Evolutionary conservation across 2,329 filamentous ascomycete species (phyloP), one percentile per base, ranked within the genome.

Genomic region (Neonectria hederae): DNA sequence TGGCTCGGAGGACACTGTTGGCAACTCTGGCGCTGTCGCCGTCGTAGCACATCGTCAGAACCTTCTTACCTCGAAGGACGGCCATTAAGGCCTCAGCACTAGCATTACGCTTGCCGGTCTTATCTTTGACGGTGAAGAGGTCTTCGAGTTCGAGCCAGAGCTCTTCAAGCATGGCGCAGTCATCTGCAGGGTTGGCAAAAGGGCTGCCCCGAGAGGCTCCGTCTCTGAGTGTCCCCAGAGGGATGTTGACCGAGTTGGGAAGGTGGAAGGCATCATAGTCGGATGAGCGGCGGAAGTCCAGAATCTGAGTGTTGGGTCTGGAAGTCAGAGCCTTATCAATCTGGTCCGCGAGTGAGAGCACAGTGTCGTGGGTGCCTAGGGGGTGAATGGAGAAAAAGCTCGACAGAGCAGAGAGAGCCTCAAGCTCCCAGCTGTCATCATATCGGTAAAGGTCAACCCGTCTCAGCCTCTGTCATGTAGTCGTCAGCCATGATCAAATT

Each of bases 11-110:
- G 4, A 87, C 80, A 59, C 84, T 86, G 24, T 83, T 83, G n/a
- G 84, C 85, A 11, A 87, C 81, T 4, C 85, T 77, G 6, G 85
- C 79, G 19, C 83, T 84, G 56, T 87, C 84, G 3, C 86, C 86
- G 54, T 85, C 77, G 57, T 87, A 86, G 68, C 84, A 87, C 11
- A 86, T 69, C 11, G 85, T 75, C 21, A 87, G 68, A 10, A 85
- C 76, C 26, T 77, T 79, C 54, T 79, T 79, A 7, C 73, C 76
- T 21, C 71, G 68, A 10, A 82, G 69, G 2, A 76, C 68, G 2
- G 69, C 67, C 61, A 76, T 67, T 19, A 78, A 55, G 21, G 68
- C 68, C 49, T 74, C 73, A 0, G 74, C 74, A 3, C 71, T 72
- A 4, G 69, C 54, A 53, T 76, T 75, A 13, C 73, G 69, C 24